Conservation (phyloP, 768 basidiomycete species). For the Phanerochaete carnosa region DNA sequence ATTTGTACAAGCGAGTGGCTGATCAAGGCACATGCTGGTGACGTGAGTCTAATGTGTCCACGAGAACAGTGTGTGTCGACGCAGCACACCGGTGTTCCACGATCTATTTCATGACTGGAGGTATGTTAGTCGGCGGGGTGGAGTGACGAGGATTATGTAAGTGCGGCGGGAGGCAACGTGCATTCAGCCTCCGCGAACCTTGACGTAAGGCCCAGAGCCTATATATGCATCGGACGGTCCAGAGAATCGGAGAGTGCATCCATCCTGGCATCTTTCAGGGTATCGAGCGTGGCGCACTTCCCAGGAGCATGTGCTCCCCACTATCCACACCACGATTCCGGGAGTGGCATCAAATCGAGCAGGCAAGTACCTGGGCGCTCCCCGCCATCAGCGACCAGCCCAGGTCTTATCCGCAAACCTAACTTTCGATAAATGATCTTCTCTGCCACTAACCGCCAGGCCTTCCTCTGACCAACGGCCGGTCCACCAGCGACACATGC, state of each 20-base stretch:
- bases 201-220: not conserved
- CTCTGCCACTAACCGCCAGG: not conserved
- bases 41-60: no score
- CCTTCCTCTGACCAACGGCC: conserved; percentile 39
- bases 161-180: no score
- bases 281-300: not conserved
- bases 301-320: not conserved
- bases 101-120: no score
- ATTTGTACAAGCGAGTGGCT: no score
- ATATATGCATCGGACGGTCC: not conserved
- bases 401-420: not conserved
- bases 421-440: not conserved
- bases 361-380: not conserved
- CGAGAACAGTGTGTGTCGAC: no score
- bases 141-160: no score
- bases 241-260: not conserved
- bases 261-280: not conserved
- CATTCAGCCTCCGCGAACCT: not conserved
- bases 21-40: no score
- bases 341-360: conserved; percentile 1
- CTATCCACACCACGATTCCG: not conserved
- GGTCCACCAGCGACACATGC: conserved; percentile 63
- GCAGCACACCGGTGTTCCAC: no score
- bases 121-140: no score
- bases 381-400: not conserved